Conservation (phyloP, 495 filamentous ascomycete species). For the Tuber umbilicatum region DNA sequence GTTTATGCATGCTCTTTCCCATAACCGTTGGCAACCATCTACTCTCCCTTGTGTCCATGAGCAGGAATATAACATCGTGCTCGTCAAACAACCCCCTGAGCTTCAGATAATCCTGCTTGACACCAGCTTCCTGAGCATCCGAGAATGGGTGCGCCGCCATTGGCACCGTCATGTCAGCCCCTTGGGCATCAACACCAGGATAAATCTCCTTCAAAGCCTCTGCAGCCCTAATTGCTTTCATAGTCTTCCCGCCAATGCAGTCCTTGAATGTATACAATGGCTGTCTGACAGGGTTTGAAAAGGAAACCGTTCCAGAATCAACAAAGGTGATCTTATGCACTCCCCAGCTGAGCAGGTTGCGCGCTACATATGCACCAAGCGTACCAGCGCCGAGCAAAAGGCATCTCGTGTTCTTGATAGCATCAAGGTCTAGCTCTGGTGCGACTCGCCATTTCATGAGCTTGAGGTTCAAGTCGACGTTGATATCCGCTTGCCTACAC, state of each 20-base stretch:
- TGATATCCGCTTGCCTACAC: conserved; percentile 72
- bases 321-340: conserved; percentile 95
- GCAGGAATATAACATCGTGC: conserved; percentile 86
- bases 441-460: conserved; percentile 98
- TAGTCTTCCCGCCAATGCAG: conserved; percentile 74
- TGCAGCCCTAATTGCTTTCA: conserved; percentile 77
- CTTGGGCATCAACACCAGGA: conserved; percentile 74
- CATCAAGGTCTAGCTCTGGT: conserved; percentile 76
- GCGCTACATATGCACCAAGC: conserved; percentile 83
- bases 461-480: conserved; percentile 96
- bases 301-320: conserved; percentile 88
- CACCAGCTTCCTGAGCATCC: conserved; percentile 53
- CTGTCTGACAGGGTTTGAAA: conserved; percentile 95
- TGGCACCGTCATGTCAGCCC: conserved; percentile 75
- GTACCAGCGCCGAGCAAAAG: conserved; percentile 93
- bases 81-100: conserved; percentile 69
- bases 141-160: conserved; percentile 88
- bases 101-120: conserved; percentile 65
- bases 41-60: conserved; percentile 94
- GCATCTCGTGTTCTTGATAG: conserved; percentile 83
- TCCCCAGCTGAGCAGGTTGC: conserved; percentile 91
- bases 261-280: conserved; percentile 86
- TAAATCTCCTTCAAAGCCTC: conserved; percentile 79
- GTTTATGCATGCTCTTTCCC: conserved; percentile 85
- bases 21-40: conserved; percentile 97